Base-by-base conservation (phyloP, 1,284 basidiomycete genomes). In the Ustanciosporium gigantosporum region DNA sequence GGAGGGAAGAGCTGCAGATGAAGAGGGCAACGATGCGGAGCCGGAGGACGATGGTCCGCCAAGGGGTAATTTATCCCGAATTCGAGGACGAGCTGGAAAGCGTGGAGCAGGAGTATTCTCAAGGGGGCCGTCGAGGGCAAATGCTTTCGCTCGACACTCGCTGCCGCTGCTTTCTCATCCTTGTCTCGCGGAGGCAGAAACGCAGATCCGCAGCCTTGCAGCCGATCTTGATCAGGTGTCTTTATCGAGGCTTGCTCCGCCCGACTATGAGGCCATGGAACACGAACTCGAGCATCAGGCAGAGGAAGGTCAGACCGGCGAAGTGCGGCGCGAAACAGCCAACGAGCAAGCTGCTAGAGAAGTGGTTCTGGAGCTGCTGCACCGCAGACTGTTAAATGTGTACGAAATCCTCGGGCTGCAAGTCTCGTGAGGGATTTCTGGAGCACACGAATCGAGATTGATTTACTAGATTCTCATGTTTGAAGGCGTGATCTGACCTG, bases 191-290 rank as follows among this genome's bases (percentile, higher is more conserved):
- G 24, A 56, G 29, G 48, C 41, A 1, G 50, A 23, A 19, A 7
- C 14, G 16, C 43, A 56, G 16, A 25, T 62, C 29, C 24, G 22
- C 4, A 11, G 6, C 3, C 17, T 64, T 32, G 49, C 49, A 0
- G 31, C 25, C 13, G 46, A 53, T 14, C 8, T 69, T 17, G 46
- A 66, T 25, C 11, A 6, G 2, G 20, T 65, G 3, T 31, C 39
- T 22, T 17, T 69, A 19, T 27, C 13, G 3, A 32, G 42, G 36
- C 7, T 69, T 17, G 61, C 60, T 0, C 41, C 55, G 25, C 60
- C 49, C 25, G 67, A 69, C 49, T 65, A 65, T 31, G 65, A 65
- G 20, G 67, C 67, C 1, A 11, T 65, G 22, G 52, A 68, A 39
- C 67, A 69, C 34, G 67, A 69, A n/a, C n/a, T 29, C 2, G 50